phyloP scores from a whole-genome alignment of 1,139 yeast species.

The Candida sojae region DNA sequence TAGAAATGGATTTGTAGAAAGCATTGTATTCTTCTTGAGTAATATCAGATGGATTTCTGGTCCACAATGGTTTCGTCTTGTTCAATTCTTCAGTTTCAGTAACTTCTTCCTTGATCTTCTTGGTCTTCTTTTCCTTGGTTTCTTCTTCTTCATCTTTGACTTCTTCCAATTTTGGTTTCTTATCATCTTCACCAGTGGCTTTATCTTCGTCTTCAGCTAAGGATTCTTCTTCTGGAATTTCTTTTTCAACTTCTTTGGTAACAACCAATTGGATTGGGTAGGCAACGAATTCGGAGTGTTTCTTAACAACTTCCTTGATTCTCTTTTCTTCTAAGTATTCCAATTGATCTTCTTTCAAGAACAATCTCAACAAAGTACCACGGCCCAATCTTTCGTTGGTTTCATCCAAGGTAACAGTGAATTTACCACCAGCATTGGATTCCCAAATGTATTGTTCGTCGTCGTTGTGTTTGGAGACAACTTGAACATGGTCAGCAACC shows the following conservation, averaged over 20 bases:
- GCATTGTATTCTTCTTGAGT: conserved; percentile 99
- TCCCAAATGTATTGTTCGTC: conserved; percentile 99
- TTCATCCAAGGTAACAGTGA: conserved; percentile 92
- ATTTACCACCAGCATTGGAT: conserved; percentile 99
- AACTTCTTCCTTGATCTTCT: conserved; percentile 82
- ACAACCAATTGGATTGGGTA: conserved; percentile 99
- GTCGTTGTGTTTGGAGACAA: conserved; percentile 96
- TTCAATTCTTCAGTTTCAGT: conserved; percentile 95
- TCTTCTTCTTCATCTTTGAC: conserved; percentile 66
- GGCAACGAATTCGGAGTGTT: conserved; percentile 98
- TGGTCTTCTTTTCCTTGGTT: conserved; percentile 68
- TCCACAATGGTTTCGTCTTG: conserved; percentile 99
- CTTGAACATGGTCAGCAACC: conserved; percentile 99
- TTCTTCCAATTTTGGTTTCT: conserved; percentile 67
- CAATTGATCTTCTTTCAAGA: conserved; percentile 98
- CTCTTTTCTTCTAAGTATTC: conserved; percentile 99
- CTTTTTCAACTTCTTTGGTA: conserved; percentile 98
- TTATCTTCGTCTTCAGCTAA: conserved; percentile 60
- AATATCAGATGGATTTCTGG: conserved; percentile 97
- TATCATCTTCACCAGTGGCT: conserved; percentile 47
- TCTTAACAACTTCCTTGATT: conserved; percentile 98
- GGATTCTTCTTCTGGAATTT: conserved; percentile 74
- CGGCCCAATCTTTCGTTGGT: conserved; percentile 83
- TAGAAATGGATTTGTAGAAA: conserved; percentile 98
- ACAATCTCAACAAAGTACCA: conserved; percentile 94